phyloP scores from a whole-genome alignment of 2,329 filamentous ascomycete genomes.

The Neoarthrinium moseri region DNA sequence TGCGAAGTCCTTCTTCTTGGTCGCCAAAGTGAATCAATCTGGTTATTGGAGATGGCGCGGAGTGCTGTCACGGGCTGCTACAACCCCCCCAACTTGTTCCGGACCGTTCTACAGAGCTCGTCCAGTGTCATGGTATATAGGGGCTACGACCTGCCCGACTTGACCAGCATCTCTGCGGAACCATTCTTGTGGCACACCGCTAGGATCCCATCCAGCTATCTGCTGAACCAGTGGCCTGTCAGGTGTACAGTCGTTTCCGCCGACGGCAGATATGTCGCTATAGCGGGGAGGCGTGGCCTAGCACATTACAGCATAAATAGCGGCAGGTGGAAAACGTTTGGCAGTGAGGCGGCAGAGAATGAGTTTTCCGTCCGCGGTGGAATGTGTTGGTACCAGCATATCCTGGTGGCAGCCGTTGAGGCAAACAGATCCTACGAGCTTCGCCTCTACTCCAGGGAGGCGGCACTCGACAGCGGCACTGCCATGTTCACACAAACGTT shows the following conservation, averaged over 20 bases:
- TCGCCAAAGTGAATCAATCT: constrained; percentile 73
- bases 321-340: constrained; percentile 93
- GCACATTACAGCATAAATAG: constrained; percentile 96
- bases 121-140: constrained; percentile 88
- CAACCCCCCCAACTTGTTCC: constrained; percentile 84
- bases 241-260: constrained; percentile 82
- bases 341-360: constrained; percentile 76
- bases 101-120: constrained; percentile 85
- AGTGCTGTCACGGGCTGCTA: constrained; percentile 93
- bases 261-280: constrained; percentile 90
- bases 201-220: constrained; percentile 79
- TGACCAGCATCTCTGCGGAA: constrained; percentile 89
- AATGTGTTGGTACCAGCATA: constrained; percentile 98
- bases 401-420: constrained; percentile 91
- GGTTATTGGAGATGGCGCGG: constrained; percentile 87
- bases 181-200: constrained; percentile 93
- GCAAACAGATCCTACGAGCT: constrained; percentile 78
- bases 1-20: constrained; percentile 79
- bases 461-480: constrained; percentile 69
- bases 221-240: constrained; percentile 92
- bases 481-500: constrained; percentile 76
- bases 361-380: constrained; percentile 91
- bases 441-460: constrained; percentile 89
- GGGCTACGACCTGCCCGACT: constrained; percentile 86
- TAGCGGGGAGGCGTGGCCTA: constrained; percentile 89